These are phyloP conservation scores for Daldinia sp. DNA, from an alignment of 2,329 filamentous ascomycete genomes.

Conservation along the genomic window DNA sequence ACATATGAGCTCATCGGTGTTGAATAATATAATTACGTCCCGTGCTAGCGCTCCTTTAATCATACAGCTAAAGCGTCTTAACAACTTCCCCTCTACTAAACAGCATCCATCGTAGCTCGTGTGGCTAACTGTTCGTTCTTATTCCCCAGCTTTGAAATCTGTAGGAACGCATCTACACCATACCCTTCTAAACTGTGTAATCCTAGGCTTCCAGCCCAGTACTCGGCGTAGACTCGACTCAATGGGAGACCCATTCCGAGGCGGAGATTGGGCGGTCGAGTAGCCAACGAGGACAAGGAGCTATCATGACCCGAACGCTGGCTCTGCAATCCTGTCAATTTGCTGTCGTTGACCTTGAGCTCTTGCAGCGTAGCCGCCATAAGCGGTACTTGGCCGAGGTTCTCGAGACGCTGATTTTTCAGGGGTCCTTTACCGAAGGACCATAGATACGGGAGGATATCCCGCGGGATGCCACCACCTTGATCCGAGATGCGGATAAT, in stretches of 20 bases:
- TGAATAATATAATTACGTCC: not conserved
- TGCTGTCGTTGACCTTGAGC: constrained; percentile 65
- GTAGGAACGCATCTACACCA: constrained; percentile 93
- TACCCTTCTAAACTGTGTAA: constrained; percentile 95
- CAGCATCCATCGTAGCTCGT: constrained; percentile 80
- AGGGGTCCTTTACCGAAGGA: constrained; percentile 95
- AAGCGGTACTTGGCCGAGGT: constrained; percentile 86
- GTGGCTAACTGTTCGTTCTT: constrained; percentile 95
- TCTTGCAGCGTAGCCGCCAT: constrained; percentile 96
- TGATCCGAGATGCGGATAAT: constrained; percentile 97
- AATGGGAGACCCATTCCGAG: constrained; percentile 94
- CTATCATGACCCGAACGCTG: constrained; percentile 58
- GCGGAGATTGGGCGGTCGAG: constrained; percentile 84
- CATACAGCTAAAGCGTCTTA: not conserved
- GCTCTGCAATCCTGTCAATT: constrained; percentile 45
- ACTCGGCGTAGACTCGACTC: constrained; percentile 94
- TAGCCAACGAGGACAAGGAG: constrained; percentile 83
- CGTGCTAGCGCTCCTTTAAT: not conserved
- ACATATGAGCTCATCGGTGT: constrained; percentile 2
- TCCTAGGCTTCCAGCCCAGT: constrained; percentile 94
- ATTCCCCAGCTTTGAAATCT: constrained; percentile 96
- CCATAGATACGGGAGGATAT: constrained; percentile 91
- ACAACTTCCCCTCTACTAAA: constrained; percentile 57
- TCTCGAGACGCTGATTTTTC: constrained; percentile 80
- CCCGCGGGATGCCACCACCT: constrained; percentile 88